Conservation (phyloP, 2,329 filamentous ascomycete species). For the Reticulascus tulasneorum region DNA sequence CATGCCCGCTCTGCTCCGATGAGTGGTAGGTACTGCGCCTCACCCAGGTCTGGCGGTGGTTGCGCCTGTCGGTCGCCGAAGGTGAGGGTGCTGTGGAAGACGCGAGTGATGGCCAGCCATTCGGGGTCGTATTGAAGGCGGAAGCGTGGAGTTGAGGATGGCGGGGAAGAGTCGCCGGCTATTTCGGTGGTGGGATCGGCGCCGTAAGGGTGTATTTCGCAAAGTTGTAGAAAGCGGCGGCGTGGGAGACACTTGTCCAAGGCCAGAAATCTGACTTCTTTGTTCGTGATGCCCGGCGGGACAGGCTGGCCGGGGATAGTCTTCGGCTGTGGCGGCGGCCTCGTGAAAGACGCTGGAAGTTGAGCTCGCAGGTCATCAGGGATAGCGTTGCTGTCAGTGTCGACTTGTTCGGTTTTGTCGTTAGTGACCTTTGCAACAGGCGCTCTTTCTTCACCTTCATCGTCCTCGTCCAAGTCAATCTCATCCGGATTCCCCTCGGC, state of each 20-base stretch:
- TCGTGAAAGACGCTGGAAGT: constrained; percentile 71
- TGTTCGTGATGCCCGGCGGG: constrained; percentile 72
- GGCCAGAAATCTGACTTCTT: constrained; percentile 76
- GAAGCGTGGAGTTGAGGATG: constrained; percentile 40
- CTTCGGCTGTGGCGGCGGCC: constrained; percentile 28
- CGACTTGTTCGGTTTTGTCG: constrained; percentile 2
- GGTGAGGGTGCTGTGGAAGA: constrained; percentile 63
- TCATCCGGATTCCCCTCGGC: constrained; percentile 11
- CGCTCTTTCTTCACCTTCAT: constrained; percentile 32
- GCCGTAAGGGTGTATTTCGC: constrained; percentile 50
- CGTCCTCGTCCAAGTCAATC: constrained; percentile 38
- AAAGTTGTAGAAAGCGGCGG: constrained; percentile 77
- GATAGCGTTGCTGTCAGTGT: constrained; percentile 33
- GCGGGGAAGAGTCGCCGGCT: not conserved
- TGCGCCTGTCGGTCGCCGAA: constrained; percentile 57
- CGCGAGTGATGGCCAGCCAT: constrained; percentile 90
- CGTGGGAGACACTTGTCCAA: constrained; percentile 85
- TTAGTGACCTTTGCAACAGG: constrained; percentile 13
- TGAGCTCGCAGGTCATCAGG: constrained; percentile 65
- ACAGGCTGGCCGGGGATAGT: constrained; percentile 56
- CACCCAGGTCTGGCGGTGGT: constrained; percentile 59
- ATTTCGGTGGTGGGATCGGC: constrained; percentile 2
- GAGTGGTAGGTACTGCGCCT: constrained; percentile 61
- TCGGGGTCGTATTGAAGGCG: constrained; percentile 81
- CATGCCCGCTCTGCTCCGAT: constrained; percentile 72